phyloP scores from a whole-genome alignment of 345 rosid genomes.

The Melaleuca quinquenervia region DNA sequence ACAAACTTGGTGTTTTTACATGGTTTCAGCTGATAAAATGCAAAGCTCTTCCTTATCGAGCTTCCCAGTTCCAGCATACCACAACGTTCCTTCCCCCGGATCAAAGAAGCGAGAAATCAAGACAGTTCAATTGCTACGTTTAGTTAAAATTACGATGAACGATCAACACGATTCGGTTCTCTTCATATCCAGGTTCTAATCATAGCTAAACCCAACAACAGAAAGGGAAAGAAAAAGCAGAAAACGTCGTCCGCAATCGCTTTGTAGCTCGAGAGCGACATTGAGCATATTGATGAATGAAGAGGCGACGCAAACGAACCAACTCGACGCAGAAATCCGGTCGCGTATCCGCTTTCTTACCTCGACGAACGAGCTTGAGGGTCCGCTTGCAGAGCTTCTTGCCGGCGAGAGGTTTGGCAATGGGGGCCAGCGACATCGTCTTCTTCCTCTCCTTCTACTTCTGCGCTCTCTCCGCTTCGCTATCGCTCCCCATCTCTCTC shows the following conservation, averaged over 20 bases:
- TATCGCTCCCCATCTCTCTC: slow-evolving; percentile 8
- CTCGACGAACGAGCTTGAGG: slow-evolving; percentile 82
- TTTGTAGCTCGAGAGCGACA: background rate
- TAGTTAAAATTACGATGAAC: background rate
- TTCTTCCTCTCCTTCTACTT: slow-evolving; percentile 59
- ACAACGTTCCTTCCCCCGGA: background rate
- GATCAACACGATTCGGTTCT: background rate
- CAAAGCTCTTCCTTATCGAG: background rate
- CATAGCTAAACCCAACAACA: background rate
- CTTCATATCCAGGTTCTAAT: background rate
- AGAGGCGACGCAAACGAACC: too few relatives aligned
- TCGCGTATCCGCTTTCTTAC: slow-evolving; percentile 8
- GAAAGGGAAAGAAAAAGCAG: background rate
- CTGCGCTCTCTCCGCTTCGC: slow-evolving; percentile 69
- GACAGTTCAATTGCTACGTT: background rate
- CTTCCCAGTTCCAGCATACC: background rate
- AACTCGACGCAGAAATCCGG: background rate
- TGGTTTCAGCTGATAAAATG: background rate
- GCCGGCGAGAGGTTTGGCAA: slow-evolving; percentile 88
- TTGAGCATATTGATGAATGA: background rate
- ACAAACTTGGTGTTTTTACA: background rate
- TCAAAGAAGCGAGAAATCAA: background rate
- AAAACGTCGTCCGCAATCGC: background rate
- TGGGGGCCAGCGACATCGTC: slow-evolving; percentile 54
- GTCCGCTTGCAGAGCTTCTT: slow-evolving; percentile 81